Conservation (phyloP, 2,329 filamentous ascomycete species). For the Hypoxylon sp. region DNA sequence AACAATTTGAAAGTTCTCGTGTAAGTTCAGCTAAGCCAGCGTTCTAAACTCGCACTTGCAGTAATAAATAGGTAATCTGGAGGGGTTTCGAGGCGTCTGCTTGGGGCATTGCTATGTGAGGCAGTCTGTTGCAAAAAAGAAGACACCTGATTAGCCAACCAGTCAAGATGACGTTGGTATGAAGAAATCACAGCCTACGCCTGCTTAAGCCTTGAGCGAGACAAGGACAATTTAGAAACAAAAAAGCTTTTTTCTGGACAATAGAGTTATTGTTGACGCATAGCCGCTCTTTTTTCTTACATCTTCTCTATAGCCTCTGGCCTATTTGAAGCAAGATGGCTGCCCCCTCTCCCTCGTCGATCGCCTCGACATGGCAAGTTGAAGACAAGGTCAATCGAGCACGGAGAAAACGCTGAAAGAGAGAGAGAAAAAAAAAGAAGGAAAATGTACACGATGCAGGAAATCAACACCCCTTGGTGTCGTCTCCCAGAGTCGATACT, state of each 20-base stretch:
- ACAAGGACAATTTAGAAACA: not conserved
- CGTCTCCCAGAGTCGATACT: conserved; percentile 19
- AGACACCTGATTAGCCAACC: conserved; percentile 11
- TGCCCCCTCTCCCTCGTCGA: not conserved
- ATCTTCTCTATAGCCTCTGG: not conserved
- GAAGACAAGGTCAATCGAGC: not conserved
- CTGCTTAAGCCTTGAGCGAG: not conserved
- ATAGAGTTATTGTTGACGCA: conserved; percentile 1
- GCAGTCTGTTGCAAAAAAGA: not conserved
- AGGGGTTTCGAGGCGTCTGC: not conserved
- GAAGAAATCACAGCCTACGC: not conserved
- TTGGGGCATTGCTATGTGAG: not conserved
- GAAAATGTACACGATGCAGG: conserved; percentile 15
- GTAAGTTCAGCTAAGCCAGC: not conserved
- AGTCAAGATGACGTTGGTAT: conserved; percentile 21
- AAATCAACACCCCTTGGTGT: not conserved
- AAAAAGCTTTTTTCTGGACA: not conserved
- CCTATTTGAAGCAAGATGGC: conserved; percentile 6
- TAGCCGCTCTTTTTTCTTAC: not conserved
- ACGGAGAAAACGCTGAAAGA: not conserved
- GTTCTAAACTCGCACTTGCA: not conserved
- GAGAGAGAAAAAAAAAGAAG: not conserved
- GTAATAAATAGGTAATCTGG: not conserved
- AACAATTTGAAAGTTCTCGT: not conserved
- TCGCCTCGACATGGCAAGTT: not conserved